phyloP scores from a whole-genome alignment of 73 alveolate species.

The Paraurostyla sp. region DNA sequence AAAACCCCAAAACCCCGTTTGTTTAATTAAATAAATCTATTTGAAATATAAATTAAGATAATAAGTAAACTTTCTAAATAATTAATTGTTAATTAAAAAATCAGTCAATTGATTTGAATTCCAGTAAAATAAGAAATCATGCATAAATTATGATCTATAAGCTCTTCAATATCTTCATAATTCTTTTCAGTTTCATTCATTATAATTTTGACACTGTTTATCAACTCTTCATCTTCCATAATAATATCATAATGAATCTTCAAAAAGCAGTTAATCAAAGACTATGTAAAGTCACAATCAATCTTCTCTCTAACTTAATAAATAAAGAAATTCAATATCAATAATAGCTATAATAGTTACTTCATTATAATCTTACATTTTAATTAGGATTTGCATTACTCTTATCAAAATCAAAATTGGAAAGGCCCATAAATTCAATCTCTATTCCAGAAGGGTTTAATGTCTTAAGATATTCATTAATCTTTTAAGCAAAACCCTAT shows the following conservation, averaged over 20 bases:
- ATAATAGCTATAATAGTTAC: not conserved
- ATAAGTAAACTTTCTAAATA: not conserved
- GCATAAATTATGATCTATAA: conserved; percentile 53
- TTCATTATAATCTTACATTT: not conserved
- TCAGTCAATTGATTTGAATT: conserved; percentile 22
- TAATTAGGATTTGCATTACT: not conserved
- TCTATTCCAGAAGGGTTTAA: conserved; percentile 68
- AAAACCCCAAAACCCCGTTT: conserved; percentile 31
- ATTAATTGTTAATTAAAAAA: not conserved
- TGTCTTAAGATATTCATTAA: not conserved
- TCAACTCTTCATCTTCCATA: conserved; percentile 61
- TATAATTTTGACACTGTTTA: not conserved
- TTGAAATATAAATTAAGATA: too few species aligned
- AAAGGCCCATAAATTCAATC: conserved; percentile 45
- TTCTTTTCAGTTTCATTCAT: conserved; percentile 12
- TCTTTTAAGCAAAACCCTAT: too few species aligned
- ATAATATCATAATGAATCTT: conserved; percentile 57
- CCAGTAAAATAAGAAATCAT: conserved; percentile 52
- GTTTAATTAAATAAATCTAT: too few species aligned
- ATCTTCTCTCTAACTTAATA: not conserved
- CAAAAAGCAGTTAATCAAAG: conserved; percentile 61
- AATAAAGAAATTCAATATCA: conserved; percentile 23
- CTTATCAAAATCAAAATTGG: conserved; percentile 51
- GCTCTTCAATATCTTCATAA: conserved; percentile 44
- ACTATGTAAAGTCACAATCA: conserved; percentile 55